Evolutionary conservation across 1,139 yeast species (phyloP).

Genomic region (Candida sojae): DNA sequence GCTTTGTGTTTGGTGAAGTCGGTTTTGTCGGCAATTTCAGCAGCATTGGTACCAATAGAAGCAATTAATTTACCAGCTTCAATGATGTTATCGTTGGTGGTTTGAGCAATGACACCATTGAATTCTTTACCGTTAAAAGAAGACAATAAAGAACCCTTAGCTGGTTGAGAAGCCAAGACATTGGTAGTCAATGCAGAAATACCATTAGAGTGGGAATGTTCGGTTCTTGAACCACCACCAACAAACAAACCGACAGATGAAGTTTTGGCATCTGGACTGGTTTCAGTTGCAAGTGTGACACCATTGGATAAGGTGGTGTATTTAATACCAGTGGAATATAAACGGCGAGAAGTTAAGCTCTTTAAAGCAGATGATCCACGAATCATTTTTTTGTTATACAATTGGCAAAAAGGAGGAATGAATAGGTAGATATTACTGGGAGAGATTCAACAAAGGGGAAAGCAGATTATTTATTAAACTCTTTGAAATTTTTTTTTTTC

Average conservation of each 20-base stretch:
- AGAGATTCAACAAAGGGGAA: not conserved
- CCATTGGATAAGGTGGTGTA: constrained; percentile 75
- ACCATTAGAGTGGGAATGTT: constrained; percentile 80
- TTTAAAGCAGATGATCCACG: constrained; percentile 38
- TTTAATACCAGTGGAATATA: constrained; percentile 63
- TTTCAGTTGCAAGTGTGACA: constrained; percentile 68
- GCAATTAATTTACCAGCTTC: constrained; percentile 45
- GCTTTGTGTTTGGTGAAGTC: constrained; percentile 36
- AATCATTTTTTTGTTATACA: constrained; percentile 25
- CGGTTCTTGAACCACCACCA: constrained; percentile 79
- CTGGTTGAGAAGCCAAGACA: constrained; percentile 40
- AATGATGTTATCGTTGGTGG: constrained; percentile 44
- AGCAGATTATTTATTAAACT: not conserved
- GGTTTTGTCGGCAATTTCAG: constrained; percentile 31
- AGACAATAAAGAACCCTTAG: constrained; percentile 49
- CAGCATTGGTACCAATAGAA: constrained; percentile 37
- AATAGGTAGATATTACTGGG: not conserved
- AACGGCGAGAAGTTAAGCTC: constrained; percentile 49
- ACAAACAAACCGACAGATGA: constrained; percentile 69
- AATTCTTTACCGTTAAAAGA: constrained; percentile 52
- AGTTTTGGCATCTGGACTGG: constrained; percentile 54
- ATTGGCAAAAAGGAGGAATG: not conserved
- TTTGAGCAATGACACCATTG: constrained; percentile 55
- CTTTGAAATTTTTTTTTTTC: constrained; percentile 1
- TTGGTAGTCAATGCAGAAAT: constrained; percentile 64